Conservation (phyloP, 2,329 filamentous ascomycete genomes). For the Penicillium sp. region DNA sequence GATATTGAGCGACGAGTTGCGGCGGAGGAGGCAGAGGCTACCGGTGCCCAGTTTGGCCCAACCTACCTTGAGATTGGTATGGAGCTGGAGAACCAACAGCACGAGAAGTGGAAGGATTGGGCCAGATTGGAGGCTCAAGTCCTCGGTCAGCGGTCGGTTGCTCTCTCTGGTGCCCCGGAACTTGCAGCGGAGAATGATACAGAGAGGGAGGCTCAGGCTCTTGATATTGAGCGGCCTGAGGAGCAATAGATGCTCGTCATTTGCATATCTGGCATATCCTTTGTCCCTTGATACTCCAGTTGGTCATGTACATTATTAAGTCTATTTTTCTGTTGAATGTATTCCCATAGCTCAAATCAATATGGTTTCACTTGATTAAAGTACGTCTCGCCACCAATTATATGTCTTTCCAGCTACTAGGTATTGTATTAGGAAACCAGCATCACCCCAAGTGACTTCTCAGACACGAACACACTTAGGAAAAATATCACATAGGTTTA, state of each 20-base stretch:
- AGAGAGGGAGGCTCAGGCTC: neutral
- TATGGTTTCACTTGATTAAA: neutral
- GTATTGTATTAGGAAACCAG: too few relatives aligned
- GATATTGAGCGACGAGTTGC: constrained; percentile 82
- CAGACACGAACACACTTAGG: too few relatives aligned
- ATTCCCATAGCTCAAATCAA: constrained; percentile 14
- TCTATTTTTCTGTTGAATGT: constrained; percentile 15
- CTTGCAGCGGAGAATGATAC: constrained; percentile 31
- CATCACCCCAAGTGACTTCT: too few relatives aligned
- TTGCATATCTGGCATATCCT: constrained; percentile 6
- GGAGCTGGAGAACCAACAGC: constrained; percentile 76
- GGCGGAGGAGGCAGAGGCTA: constrained; percentile 79
- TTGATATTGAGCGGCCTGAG: constrained; percentile 8
- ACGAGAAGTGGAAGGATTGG: constrained; percentile 84
- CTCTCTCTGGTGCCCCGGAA: constrained; percentile 41
- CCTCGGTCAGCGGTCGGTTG: constrained; percentile 49
- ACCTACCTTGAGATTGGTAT: constrained; percentile 73
- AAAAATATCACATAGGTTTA: too few relatives aligned
- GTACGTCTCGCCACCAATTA: neutral
- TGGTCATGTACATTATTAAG: constrained; percentile 28
- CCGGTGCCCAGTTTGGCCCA: constrained; percentile 87
- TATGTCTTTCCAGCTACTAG: too few relatives aligned
- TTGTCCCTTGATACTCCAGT: constrained; percentile 5
- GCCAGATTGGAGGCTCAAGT: constrained; percentile 58
- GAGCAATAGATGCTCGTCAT: constrained; percentile 1